phyloP scores from a whole-genome alignment of 192 early-diverging fungal species.

The Backusella macrospora region DNA sequence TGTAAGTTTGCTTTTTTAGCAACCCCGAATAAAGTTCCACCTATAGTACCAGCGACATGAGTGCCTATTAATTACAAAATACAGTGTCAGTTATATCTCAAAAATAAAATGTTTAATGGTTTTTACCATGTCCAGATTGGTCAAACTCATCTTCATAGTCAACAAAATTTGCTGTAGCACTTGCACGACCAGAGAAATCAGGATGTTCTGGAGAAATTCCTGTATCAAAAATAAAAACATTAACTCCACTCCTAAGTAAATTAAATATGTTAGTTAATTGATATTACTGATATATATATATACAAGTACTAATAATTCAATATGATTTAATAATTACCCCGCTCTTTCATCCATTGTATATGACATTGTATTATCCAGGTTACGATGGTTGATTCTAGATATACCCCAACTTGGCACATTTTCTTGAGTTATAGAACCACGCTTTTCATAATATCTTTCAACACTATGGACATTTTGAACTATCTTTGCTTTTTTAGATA shows the following conservation, averaged over 20 bases:
- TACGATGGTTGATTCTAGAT: slow-evolving; percentile 40
- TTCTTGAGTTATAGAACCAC: neutral
- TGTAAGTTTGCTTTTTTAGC: slow-evolving; percentile 63
- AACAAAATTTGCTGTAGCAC: slow-evolving; percentile 42
- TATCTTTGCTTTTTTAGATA: neutral
- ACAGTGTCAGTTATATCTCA: neutral
- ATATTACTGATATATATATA: neutral
- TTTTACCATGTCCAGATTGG: slow-evolving; percentile 49
- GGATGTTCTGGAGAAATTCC: slow-evolving; percentile 48
- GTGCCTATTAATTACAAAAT: slow-evolving; percentile 14
- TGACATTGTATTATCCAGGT: slow-evolving; percentile 47
- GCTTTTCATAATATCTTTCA: neutral
- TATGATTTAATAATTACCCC: slow-evolving; percentile 40
- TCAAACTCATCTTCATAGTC: slow-evolving; percentile 35
- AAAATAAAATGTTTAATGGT: neutral
- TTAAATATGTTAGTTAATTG: neutral
- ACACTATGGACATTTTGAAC: neutral
- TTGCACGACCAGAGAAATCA: slow-evolving; percentile 54
- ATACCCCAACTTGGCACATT: slow-evolving; percentile 52
- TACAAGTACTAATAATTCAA: neutral
- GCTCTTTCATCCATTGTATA: slow-evolving; percentile 57
- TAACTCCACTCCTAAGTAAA: slow-evolving; percentile 44
- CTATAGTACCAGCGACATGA: slow-evolving; percentile 33
- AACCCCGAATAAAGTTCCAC: slow-evolving; percentile 57
- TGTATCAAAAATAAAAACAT: slow-evolving; percentile 69